A percentile compares a stretch with the other conserved stretches of the same genome.
Evolutionary conservation across 257 asterid species (phyloP).

Genomic region (Przewalskia tangutica): DNA sequence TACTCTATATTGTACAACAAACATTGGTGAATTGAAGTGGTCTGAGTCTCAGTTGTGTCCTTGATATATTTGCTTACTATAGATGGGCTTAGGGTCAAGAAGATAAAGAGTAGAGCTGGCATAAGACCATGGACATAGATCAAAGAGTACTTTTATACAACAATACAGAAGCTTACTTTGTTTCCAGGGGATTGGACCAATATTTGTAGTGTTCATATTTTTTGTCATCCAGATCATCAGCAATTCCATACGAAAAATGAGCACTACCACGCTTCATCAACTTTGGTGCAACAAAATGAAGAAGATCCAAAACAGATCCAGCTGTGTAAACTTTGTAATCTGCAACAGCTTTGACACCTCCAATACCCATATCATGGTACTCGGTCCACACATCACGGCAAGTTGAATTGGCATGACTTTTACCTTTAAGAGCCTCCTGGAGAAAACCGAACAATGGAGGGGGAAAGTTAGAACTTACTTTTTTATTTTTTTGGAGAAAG

Average conservation of each 20-base stretch:
- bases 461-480: neutral
- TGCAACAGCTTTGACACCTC: slow-evolving; percentile 55
- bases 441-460: slow-evolving; percentile 5
- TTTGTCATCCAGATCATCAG: slow-evolving; percentile 49
- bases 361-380: slow-evolving; percentile 70
- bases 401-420: slow-evolving; percentile 41
- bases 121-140: neutral
- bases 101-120: neutral
- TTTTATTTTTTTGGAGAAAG: neutral
- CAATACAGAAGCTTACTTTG: slow-evolving; percentile 38
- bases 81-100: neutral
- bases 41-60: neutral
- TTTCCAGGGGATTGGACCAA: slow-evolving; percentile 89
- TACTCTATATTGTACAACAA: neutral
- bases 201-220: slow-evolving; percentile 61
- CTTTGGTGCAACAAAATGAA: slow-evolving; percentile 74
- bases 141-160: neutral
- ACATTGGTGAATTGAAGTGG: neutral
- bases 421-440: slow-evolving; percentile 60
- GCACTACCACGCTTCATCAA: slow-evolving; percentile 82
- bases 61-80: neutral
- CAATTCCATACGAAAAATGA: slow-evolving; percentile 74
- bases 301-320: slow-evolving; percentile 46
- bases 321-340: slow-evolving; percentile 59
- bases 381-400: slow-evolving; percentile 73